phyloP scores from a whole-genome alignment of 1,284 basidiomycete genomes.

The Sporisorium reilianum region DNA sequence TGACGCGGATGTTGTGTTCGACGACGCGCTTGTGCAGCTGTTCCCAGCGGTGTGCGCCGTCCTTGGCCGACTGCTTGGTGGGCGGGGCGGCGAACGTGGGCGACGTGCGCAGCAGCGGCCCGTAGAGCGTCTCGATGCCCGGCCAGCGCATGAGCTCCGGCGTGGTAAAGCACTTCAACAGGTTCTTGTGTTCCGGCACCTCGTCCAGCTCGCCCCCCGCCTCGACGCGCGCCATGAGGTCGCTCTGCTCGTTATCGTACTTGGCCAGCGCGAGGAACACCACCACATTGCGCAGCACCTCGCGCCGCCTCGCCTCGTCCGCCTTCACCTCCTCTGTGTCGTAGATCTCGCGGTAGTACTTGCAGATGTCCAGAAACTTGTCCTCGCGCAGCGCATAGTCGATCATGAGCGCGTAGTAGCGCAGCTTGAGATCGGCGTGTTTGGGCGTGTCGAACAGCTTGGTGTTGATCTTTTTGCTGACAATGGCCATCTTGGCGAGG shows the following conservation, averaged over 20 bases:
- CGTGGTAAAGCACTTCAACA: conserved; percentile 96
- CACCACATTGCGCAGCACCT: conserved; percentile 78
- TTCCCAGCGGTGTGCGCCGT: conserved; percentile 86
- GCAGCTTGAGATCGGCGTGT: conserved; percentile 93
- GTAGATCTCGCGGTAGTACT: conserved; percentile 95
- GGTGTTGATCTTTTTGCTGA: conserved; percentile 93
- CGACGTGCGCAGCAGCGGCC: conserved; percentile 82
- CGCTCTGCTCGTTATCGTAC: conserved; percentile 95
- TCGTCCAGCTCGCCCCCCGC: conserved; percentile 77
- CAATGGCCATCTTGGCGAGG: conserved; percentile 91
- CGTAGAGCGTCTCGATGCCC: conserved; percentile 91
- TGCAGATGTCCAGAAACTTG: conserved; percentile 91
- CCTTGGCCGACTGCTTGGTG: conserved; percentile 29
- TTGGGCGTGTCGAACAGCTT: conserved; percentile 82
- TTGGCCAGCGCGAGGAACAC: conserved; percentile 93
- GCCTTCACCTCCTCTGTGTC: conserved; percentile 91
- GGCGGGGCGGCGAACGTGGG: conserved; percentile 76
- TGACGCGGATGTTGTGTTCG: conserved; percentile 97
- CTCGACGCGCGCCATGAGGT: conserved; percentile 91
- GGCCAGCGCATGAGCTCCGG: conserved; percentile 98
- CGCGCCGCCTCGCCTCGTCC: conserved; percentile 69
- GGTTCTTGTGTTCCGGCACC: conserved; percentile 86
- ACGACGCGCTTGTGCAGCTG: conserved; percentile 95
- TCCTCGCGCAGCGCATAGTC: conserved; percentile 87
- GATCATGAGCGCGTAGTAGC: conserved; percentile 96